These are phyloP conservation scores for Forsythia viridissima DNA, from an alignment of 257 asterid genomes.

Conservation along the genomic window DNA sequence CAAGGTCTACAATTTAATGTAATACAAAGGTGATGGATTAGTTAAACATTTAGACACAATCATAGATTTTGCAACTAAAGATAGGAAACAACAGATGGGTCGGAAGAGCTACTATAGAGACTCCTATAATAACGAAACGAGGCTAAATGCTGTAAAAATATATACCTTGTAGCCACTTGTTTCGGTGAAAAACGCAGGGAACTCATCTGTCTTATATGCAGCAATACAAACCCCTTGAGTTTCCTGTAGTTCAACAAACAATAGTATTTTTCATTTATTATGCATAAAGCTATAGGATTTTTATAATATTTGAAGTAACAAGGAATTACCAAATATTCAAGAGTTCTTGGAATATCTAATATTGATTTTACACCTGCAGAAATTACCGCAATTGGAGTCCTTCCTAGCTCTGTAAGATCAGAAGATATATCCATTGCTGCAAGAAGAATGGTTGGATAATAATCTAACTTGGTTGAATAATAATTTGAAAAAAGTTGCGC, in stretches of 20 bases:
- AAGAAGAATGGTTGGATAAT: constrained; percentile 16
- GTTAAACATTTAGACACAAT: neutral
- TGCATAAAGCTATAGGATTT: neutral
- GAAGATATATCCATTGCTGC: constrained; percentile 97
- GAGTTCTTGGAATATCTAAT: constrained; percentile 86
- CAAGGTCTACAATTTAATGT: neutral
- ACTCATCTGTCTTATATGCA: constrained; percentile 76
- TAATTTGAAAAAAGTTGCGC: too few relatives aligned
- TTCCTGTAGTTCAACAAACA: constrained; percentile 57
- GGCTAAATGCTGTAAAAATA: neutral
- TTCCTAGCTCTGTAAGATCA: constrained; percentile 91
- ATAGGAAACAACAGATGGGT: neutral
- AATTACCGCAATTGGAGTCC: constrained; percentile 84
- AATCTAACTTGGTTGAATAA: neutral
- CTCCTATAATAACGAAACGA: neutral
- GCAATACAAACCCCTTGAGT: constrained; percentile 95
- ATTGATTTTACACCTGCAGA: constrained; percentile 95
- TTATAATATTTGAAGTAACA: constrained; percentile 17
- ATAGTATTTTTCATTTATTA: neutral
- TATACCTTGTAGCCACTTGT: constrained; percentile 81
- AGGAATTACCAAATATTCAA: constrained; percentile 78
- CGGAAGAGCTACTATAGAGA: neutral
- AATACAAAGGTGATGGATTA: neutral
- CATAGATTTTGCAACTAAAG: neutral
- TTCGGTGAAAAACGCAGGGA: constrained; percentile 93